These are phyloP conservation scores for Zygosaccharomyces bailii DNA, from an alignment of 805 yeast species.

Conservation along the genomic window DNA sequence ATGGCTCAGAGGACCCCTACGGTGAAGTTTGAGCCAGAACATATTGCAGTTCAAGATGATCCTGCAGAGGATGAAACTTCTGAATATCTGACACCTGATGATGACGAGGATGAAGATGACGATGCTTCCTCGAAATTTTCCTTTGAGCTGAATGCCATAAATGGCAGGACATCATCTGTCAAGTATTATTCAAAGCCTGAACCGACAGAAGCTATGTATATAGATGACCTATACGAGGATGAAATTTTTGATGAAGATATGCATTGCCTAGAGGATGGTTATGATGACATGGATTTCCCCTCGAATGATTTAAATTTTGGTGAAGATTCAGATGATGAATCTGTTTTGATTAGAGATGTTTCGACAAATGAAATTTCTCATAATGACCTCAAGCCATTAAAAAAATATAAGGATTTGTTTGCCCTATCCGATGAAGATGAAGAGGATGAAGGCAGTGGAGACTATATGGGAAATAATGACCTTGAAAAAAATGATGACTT, in stretches of 20 bases:
- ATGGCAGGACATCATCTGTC: conserved; percentile 53
- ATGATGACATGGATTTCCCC: conserved; percentile 36
- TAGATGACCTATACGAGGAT: conserved; percentile 40
- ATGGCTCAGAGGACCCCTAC: not conserved
- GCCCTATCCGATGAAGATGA: conserved; percentile 26
- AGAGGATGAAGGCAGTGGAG: conserved; percentile 2
- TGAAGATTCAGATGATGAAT: conserved; percentile 8
- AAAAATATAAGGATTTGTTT: conserved; percentile 27
- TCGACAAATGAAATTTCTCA: not conserved
- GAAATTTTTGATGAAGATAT: conserved; percentile 44
- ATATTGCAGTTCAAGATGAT: not conserved
- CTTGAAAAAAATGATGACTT: not conserved
- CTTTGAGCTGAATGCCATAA: conserved; percentile 44
- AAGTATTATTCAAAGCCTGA: conserved; percentile 45
- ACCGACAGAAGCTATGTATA: conserved; percentile 35
- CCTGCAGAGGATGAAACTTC: conserved; percentile 5
- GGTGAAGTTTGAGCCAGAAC: not conserved
- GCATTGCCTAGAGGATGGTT: conserved; percentile 32
- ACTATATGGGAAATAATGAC: not conserved
- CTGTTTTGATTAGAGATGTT: not conserved
- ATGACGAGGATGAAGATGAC: conserved; percentile 17
- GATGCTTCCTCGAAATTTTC: conserved; percentile 42
- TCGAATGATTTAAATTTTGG: conserved; percentile 30
- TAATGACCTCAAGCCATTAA: conserved; percentile 11
- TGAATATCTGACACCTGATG: conserved; percentile 1